A percentile compares a stretch with the other conserved stretches of the same genome.
Evolutionary conservation across 768 basidiomycete species (phyloP).

Genomic region (Stropharia rugosoannulata): DNA sequence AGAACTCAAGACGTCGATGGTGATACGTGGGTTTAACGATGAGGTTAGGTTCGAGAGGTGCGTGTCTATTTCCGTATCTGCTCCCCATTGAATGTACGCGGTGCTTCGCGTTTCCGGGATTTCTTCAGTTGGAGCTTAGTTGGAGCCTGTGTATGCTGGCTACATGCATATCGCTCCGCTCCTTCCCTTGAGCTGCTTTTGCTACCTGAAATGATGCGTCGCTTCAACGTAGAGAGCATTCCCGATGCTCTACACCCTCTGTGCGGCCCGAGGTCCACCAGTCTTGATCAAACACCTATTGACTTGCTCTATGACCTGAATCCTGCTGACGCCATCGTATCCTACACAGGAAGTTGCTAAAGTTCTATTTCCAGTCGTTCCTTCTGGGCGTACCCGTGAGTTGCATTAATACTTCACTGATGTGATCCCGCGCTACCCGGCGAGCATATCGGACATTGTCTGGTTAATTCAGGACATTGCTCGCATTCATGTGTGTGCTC

Average conservation of each 20-base stretch:
- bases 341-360: constrained; percentile 73
- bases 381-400: constrained; percentile 81
- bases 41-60: constrained; percentile 81
- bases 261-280: too few species aligned
- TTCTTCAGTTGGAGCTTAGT: too few species aligned
- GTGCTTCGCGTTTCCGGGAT: neutral
- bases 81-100: neutral
- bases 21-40: constrained; percentile 63
- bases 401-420: constrained; percentile 3
- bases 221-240: too few species aligned
- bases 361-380: constrained; percentile 91
- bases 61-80: neutral
- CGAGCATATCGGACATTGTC: neutral
- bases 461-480: neutral
- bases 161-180: too few species aligned
- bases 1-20: constrained; percentile 84
- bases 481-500: constrained; percentile 8
- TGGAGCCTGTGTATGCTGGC: neutral
- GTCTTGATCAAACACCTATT: too few species aligned
- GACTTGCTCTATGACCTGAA: neutral
- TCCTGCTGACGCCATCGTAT: neutral
- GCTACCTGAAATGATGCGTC: too few species aligned
- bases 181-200: too few species aligned
- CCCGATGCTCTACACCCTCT: too few species aligned
- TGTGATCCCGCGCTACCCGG: neutral